Base-by-base conservation (phyloP, 345 rosid genomes). In the Eucalyptus marginata region DNA sequence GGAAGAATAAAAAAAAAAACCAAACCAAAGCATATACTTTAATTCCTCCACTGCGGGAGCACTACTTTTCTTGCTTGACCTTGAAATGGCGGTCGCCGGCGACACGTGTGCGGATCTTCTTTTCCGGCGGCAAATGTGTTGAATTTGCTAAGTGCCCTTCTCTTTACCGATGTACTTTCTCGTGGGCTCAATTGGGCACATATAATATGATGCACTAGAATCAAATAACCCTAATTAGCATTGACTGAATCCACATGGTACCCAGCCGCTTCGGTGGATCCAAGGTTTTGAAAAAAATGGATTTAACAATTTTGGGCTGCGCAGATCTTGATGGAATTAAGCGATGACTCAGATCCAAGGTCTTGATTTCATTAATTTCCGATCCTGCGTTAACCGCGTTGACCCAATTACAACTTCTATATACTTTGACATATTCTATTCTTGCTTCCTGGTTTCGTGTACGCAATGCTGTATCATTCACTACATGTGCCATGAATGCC, bases 51-150 rank as follows among this genome's bases (percentile, higher is more conserved):
- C 44, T 68, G 11, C 13, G 80, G 20, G 3, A 7, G 84, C 84
- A 40, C 84, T 76, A 40, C 9, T 40, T 40, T 6, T 76, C 84
- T 91, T 86, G 93, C 93, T 92, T 88, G 92, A 86, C 43, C 76
- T 44, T 40, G 90, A 90, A 90, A 92, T 47, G 62, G 86, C 59
- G 83, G 71, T 84, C 76, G 90, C 90, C 91, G 86, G 91, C 15
- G 89, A 91, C 90, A 92, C 91, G 87, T 87, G 93, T 44, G 56
- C 52, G 90, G 93, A 93, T 93, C 95, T 90, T 86, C 92, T 93
- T 94, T 88, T 44, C 91, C 91, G 93, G 93, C 93, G 89, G 85
- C 89, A 87, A 90, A 58, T 87, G 88, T 91, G 93, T 49, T 86
- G 44, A 62, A 27, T 7, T 58, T 54, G 85, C 87, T 20, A 3